These are phyloP conservation scores for Annona squamosa DNA, from an alignment of 164 flowering plant species.

Conservation along the genomic window DNA sequence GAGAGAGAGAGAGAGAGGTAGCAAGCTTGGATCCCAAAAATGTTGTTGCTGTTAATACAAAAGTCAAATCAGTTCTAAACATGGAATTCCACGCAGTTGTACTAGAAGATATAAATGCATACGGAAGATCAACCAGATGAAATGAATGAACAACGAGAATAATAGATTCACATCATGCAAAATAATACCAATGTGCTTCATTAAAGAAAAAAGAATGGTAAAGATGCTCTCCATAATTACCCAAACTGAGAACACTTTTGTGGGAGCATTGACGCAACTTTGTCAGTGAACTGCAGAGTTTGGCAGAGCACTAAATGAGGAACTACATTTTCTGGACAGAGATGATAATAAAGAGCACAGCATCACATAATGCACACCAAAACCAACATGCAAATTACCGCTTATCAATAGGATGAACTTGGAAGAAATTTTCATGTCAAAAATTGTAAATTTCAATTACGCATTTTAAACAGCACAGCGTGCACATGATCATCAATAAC, in stretches of 20 bases:
- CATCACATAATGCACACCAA: not conserved
- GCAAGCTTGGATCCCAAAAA: no score
- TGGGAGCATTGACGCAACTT: conserved; percentile 80
- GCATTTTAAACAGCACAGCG: not conserved
- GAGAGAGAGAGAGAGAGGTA: no score
- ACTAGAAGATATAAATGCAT: no score
- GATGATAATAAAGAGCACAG: not conserved
- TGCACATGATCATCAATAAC: not conserved
- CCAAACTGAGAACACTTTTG: conserved; percentile 81
- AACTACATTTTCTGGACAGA: not conserved
- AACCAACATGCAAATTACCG: not conserved
- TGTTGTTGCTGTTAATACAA: no score
- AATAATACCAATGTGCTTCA: not conserved
- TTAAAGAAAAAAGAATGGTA: not conserved
- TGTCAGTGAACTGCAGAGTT: conserved; percentile 83
- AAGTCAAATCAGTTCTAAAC: no score
- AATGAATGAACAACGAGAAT: not conserved
- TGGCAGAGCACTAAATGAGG: conserved; percentile 8
- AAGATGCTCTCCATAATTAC: conserved; percentile 35
- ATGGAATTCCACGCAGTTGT: no score
- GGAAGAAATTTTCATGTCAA: not conserved
- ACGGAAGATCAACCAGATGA: not conserved
- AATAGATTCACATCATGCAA: not conserved
- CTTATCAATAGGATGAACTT: not conserved
- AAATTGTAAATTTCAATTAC: no score